Percentiles rank a stretch among this genome's conserved stretches.
These are phyloP conservation scores for Ogataea sp. DNA, from an alignment of 805 yeast genomes.

Conservation along the genomic window DNA sequence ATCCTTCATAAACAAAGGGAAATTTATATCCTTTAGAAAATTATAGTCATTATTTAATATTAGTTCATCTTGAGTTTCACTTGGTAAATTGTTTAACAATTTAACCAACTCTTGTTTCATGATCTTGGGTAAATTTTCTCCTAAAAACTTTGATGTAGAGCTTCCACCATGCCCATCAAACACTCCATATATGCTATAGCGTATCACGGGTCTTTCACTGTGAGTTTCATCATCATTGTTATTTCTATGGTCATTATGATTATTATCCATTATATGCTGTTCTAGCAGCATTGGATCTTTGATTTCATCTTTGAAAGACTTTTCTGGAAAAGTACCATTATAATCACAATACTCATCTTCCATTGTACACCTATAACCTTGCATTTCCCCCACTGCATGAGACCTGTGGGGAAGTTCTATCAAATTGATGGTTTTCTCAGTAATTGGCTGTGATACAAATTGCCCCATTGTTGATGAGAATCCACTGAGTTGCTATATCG, in stretches of 20 bases:
- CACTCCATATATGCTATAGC: slow-evolving; percentile 49
- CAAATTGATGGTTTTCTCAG: slow-evolving; percentile 53
- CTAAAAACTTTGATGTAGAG: slow-evolving; percentile 46
- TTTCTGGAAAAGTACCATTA: slow-evolving; percentile 23
- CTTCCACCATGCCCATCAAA: slow-evolving; percentile 83
- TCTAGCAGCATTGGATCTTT: too few relatives aligned
- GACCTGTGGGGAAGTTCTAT: slow-evolving; percentile 37
- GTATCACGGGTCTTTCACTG: neutral
- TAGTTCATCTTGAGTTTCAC: slow-evolving; percentile 9
- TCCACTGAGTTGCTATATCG: too few relatives aligned
- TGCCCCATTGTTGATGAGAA: slow-evolving; percentile 50
- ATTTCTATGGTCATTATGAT: too few relatives aligned
- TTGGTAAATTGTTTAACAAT: slow-evolving; percentile 10
- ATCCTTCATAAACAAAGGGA: slow-evolving; percentile 28
- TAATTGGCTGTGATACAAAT: slow-evolving; percentile 63
- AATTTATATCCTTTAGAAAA: slow-evolving; percentile 15
- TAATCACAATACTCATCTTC: slow-evolving; percentile 65
- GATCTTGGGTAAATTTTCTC: slow-evolving; percentile 28
- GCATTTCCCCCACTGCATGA: slow-evolving; percentile 68
- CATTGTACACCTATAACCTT: slow-evolving; percentile 67
- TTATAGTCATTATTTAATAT: slow-evolving; percentile 4
- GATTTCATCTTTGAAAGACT: slow-evolving; percentile 26
- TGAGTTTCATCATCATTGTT: slow-evolving; percentile 10
- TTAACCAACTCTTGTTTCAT: slow-evolving; percentile 11
- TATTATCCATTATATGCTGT: too few relatives aligned